Evolutionary conservation across 495 filamentous ascomycete genomes (phyloP), one percentile per base, ranked within the genome.

Genomic region (Hyaloscypha finlandica): DNA sequence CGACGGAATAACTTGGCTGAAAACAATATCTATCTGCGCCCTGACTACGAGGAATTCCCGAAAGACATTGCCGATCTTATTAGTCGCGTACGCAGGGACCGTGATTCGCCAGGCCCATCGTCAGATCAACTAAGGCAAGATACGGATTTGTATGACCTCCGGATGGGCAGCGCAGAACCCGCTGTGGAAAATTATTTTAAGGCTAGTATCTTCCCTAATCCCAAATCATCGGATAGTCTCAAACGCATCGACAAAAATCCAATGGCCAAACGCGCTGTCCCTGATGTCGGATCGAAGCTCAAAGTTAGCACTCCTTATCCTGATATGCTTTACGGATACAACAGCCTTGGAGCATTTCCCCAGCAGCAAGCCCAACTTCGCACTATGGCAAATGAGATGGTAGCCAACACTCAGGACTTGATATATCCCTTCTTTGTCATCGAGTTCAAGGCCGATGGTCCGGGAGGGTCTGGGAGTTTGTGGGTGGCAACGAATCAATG

Each of bases 401-500:
- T 63, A 30, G 72, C 70, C 2, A 75, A 67, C 32, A 71, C 2
- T 31, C 31, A 73, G 35, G 58, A 58, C 51, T 52, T 74, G 45
- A 29, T 69, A 14, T 72, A 71, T 63, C 74, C 73, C 20, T 76
- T 75, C 62, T 71, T 77, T 65, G 68, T 70, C 59, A 66, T 76
- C 53, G 73, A 77, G 60, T 71, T 77, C 63, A 73, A 70, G 45
- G 72, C 66, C 25, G 69, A 73, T 52, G 66, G 70, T 6, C 63
- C 63, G 58, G 25, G 2, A 29, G 55, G 32, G 53, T n/a, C 54
- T 29, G 74, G 67, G 16, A 67, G 53, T 48, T 3, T 74, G 29
- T 74, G 70, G 75, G 75, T 71, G 19, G 74, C 72, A 25, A 76
- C 70, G 32, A 77, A 77, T 59, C 69, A 75, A 69, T 74, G 72